A percentile compares a stretch with the other conserved stretches of the same genome.
phyloP scores from a whole-genome alignment of 805 yeast genomes.

The Yarrowia deformans region DNA sequence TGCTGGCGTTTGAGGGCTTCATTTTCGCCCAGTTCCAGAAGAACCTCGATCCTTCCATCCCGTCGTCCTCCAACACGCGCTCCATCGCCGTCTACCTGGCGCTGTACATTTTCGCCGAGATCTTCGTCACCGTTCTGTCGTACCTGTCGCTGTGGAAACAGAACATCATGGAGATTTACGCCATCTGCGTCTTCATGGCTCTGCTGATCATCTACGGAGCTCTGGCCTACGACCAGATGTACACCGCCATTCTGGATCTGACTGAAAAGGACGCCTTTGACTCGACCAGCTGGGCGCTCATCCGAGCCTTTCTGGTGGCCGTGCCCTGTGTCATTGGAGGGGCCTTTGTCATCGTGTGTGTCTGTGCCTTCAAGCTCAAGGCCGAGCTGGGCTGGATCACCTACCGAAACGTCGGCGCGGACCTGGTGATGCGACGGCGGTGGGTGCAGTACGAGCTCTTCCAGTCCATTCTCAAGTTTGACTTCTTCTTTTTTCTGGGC shows the following conservation, averaged over 20 bases:
- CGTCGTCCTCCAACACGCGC: conserved; percentile 44
- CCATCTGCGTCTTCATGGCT: conserved; percentile 54
- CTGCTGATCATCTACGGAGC: conserved; percentile 58
- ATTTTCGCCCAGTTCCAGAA: conserved; percentile 48
- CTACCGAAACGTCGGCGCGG: conserved; percentile 60
- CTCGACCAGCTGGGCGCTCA: conserved; percentile 42
- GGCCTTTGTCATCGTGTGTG: conserved; percentile 50
- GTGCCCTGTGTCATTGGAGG: conserved; percentile 54
- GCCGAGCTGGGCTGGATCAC: conserved; percentile 57
- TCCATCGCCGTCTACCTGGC: conserved; percentile 55
- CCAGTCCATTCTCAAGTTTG: conserved; percentile 53
- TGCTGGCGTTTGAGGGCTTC: conserved; percentile 48
- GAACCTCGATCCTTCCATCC: conserved; percentile 41
- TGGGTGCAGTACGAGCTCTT: conserved; percentile 52
- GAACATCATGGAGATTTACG: conserved; percentile 52
- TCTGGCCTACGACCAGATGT: conserved; percentile 56
- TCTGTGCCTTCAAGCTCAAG: conserved; percentile 51
- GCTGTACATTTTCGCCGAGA: conserved; percentile 57
- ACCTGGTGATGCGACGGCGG: conserved; percentile 52
- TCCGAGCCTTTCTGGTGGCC: conserved; percentile 54
- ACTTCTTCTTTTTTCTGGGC: conserved; percentile 59
- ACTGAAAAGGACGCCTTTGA: conserved; percentile 41
- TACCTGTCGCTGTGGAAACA: conserved; percentile 53
- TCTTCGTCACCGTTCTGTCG: conserved; percentile 55
- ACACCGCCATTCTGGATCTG: conserved; percentile 45